Percentiles rank a stretch among this genome's conserved stretches.
Evolutionary conservation across 2,329 filamentous ascomycete species (phyloP).

Genomic region (Pseudocercospora fuligena): DNA sequence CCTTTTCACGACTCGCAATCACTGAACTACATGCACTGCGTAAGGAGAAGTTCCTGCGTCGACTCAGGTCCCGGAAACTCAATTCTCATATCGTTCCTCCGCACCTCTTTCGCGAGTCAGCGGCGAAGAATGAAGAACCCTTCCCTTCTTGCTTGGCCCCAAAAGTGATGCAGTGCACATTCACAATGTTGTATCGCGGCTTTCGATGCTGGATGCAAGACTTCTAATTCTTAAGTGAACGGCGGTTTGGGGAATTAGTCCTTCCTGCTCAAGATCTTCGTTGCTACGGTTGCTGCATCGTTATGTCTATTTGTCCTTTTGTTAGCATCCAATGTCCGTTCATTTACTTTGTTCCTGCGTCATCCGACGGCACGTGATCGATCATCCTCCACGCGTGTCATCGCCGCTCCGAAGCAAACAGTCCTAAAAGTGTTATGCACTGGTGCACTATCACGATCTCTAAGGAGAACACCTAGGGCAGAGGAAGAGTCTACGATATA

Average conservation of each 20-base stretch:
- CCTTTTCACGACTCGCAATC: background rate
- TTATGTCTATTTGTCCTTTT: background rate
- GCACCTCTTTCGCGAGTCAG: background rate
- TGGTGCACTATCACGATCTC: background rate
- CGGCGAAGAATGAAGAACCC: background rate
- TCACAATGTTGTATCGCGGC: background rate
- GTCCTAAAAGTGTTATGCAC: background rate
- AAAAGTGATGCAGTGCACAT: background rate
- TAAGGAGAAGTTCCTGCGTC: conserved; percentile 6
- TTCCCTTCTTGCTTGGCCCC: background rate
- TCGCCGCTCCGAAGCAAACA: background rate
- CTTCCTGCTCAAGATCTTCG: too few species aligned
- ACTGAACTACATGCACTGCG: background rate
- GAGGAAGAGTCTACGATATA: too few species aligned
- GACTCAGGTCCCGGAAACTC: conserved; percentile 2
- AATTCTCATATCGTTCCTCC: conserved; percentile 2
- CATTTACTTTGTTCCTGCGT: background rate
- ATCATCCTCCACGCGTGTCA: background rate
- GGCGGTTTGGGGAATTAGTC: too few species aligned
- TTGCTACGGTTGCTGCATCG: background rate
- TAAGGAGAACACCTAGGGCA: background rate
- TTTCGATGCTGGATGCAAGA: too few species aligned
- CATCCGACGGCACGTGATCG: background rate
- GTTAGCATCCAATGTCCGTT: background rate
- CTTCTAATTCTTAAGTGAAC: too few species aligned